Percentiles rank a stretch among this genome's conserved stretches.
Evolutionary conservation across 1,284 basidiomycete species (phyloP).

Genomic region (Fomitopsis betulina): DNA sequence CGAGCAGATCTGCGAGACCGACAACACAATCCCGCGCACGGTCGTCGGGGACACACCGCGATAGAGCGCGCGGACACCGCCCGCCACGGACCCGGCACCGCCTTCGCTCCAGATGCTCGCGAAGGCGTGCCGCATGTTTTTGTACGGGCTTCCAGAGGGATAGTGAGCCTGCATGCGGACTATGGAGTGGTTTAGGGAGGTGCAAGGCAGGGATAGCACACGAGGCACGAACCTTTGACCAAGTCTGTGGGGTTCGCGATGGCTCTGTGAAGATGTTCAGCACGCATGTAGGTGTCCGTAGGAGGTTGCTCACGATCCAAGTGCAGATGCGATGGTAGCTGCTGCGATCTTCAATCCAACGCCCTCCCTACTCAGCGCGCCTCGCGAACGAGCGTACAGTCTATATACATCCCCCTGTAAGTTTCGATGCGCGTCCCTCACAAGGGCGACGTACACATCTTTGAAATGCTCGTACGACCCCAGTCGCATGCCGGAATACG

Average conservation of each 20-base stretch:
- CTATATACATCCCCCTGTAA: slow-evolving; percentile 10
- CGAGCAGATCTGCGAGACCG: slow-evolving; percentile 34
- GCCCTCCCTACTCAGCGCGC: slow-evolving; percentile 28
- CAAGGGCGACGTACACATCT: slow-evolving; percentile 25
- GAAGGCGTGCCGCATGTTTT: slow-evolving; percentile 30
- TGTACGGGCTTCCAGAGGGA: slow-evolving; percentile 31
- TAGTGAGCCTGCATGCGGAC: slow-evolving; percentile 38
- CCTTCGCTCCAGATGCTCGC: slow-evolving; percentile 30
- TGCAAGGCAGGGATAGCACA: not conserved
- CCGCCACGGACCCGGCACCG: slow-evolving; percentile 13
- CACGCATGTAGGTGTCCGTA: not conserved
- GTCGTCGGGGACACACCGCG: slow-evolving; percentile 35
- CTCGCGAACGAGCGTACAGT: slow-evolving; percentile 20
- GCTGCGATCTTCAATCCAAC: slow-evolving; percentile 32
- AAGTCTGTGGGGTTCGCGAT: slow-evolving; percentile 37
- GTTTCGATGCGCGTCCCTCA: not conserved
- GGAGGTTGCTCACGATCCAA: slow-evolving; percentile 26
- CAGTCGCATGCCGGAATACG: slow-evolving; percentile 34
- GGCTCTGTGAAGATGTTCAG: slow-evolving; percentile 17
- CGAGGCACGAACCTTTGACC: slow-evolving; percentile 29
- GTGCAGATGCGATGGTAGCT: slow-evolving; percentile 30
- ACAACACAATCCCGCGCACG: slow-evolving; percentile 31
- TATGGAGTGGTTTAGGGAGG: slow-evolving; percentile 5
- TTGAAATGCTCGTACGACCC: slow-evolving; percentile 38
- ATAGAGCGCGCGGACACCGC: slow-evolving; percentile 30